A percentile compares a stretch with the other conserved stretches of the same genome.
Conservation (phyloP, 768 basidiomycete genomes). For the Leucogyrophana mollusca region DNA sequence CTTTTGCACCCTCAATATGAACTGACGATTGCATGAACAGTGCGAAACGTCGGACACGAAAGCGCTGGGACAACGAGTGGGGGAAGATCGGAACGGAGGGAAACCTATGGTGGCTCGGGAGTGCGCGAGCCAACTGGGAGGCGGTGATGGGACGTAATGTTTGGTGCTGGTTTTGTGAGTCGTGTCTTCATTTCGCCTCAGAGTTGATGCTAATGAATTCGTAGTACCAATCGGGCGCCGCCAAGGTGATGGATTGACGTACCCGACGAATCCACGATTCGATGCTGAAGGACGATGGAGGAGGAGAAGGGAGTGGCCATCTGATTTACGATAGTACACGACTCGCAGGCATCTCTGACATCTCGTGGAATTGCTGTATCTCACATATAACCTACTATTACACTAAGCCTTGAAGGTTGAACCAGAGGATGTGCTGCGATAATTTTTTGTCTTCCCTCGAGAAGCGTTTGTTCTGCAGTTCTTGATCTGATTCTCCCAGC, state of each 20-base stretch:
- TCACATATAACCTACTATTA: neutral
- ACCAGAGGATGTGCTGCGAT: too few species aligned
- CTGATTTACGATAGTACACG: conserved; percentile 45
- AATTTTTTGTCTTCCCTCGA: too few species aligned
- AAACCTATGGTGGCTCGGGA: conserved; percentile 85
- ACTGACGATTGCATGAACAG: conserved; percentile 31
- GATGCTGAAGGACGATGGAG: conserved; percentile 66
- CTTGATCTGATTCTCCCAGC: too few species aligned
- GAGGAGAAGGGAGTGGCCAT: conserved; percentile 69
- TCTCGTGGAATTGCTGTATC: conserved; percentile 1
- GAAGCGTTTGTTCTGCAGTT: too few species aligned
- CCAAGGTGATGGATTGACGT: conserved; percentile 58
- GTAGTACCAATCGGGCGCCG: conserved; percentile 52
- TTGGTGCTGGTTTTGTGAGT: conserved; percentile 82
- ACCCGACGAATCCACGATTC: conserved; percentile 72
- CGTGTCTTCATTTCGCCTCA: neutral
- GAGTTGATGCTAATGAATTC: conserved; percentile 4
- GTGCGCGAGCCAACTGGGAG: conserved; percentile 62
- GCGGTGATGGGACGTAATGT: conserved; percentile 74
- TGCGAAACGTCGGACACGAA: conserved; percentile 42
- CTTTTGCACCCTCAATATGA: too few species aligned
- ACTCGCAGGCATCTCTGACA: neutral
- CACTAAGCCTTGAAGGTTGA: too few species aligned
- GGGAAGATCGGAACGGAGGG: conserved; percentile 73
- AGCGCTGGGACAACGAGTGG: conserved; percentile 79